phyloP scores from a whole-genome alignment of 495 filamentous ascomycete genomes.

The Aspergillus saccharolyticus region DNA sequence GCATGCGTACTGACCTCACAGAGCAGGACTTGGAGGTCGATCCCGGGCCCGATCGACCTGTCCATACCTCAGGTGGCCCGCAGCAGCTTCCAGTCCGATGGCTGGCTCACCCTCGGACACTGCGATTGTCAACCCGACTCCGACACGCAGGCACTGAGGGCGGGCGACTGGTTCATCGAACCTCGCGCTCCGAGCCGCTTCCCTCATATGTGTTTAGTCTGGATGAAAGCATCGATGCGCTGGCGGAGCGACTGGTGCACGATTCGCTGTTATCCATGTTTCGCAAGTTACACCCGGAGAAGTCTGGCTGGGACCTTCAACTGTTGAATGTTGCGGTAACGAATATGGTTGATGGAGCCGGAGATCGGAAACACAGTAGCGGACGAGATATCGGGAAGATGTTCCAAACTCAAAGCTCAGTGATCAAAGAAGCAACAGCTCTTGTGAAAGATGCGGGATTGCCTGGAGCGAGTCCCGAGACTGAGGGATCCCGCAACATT shows the following conservation, averaged over 20 bases:
- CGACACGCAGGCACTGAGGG: constrained; percentile 54
- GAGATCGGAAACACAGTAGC: constrained; percentile 42
- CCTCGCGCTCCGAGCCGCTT: constrained; percentile 62
- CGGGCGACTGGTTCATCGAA: constrained; percentile 47
- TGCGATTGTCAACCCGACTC: constrained; percentile 73
- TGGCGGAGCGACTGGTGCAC: constrained; percentile 63
- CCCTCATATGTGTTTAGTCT: constrained; percentile 65
- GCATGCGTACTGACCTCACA: constrained; percentile 74
- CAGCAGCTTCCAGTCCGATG: constrained; percentile 39
- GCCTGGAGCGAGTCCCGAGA: background rate
- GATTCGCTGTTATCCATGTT: constrained; percentile 67
- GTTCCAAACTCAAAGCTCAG: constrained; percentile 59
- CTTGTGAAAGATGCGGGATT: too few relatives aligned
- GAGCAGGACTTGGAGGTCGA: constrained; percentile 41
- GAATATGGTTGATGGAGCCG: constrained; percentile 68
- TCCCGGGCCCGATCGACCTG: constrained; percentile 2
- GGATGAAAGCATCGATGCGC: constrained; percentile 47
- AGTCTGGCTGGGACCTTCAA: constrained; percentile 69
- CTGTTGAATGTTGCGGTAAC: constrained; percentile 82
- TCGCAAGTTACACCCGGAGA: constrained; percentile 63
- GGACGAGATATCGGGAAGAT: constrained; percentile 61
- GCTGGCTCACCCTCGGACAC: constrained; percentile 63
- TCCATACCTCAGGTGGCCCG: background rate
- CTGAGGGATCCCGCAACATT: background rate
- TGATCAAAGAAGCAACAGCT: background rate